A percentile compares a stretch with the other conserved stretches of the same genome.
These are phyloP conservation scores for Fusarium devonianum DNA, from an alignment of 2,329 filamentous ascomycete species.

Conservation along the genomic window DNA sequence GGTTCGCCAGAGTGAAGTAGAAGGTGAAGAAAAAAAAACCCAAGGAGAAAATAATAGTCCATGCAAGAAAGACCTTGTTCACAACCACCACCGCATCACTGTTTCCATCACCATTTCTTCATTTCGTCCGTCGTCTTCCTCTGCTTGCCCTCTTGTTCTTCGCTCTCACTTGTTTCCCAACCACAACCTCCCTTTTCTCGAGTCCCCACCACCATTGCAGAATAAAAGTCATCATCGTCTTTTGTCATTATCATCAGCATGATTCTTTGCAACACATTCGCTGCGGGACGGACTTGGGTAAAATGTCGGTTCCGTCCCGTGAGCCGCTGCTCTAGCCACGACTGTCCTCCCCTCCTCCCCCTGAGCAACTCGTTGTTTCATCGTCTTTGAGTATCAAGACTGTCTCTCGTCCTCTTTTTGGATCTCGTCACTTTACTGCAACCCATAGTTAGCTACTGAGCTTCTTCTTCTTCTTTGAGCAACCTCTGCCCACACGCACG, in stretches of 20 bases:
- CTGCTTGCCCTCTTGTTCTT: constrained; percentile 9
- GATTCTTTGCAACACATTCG: constrained; percentile 6
- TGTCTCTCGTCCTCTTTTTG: constrained; percentile 10
- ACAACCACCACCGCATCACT: too few relatives aligned
- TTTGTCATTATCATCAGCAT: too few relatives aligned
- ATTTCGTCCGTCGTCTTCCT: constrained; percentile 14
- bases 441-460: constrained; percentile 23
- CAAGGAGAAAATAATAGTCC: constrained; percentile 7
- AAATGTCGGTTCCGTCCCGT: constrained; percentile 15
- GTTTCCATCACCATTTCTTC: constrained; percentile 10
- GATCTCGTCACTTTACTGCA: constrained; percentile 26
- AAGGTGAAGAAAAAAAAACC: too few relatives aligned
- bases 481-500: constrained; percentile 2
- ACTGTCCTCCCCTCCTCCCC: constrained; percentile 13
- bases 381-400: constrained; percentile 15
- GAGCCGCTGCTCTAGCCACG: constrained; percentile 22
- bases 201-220: constrained; percentile 9
- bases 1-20: constrained; percentile 2
- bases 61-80: constrained; percentile 7
- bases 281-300: constrained; percentile 9
- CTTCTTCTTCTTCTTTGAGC: constrained; percentile 6
- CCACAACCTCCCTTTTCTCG: constrained; percentile 10
- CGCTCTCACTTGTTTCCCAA: constrained; percentile 10
- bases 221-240: constrained; percentile 26
- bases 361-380: constrained; percentile 21